These are phyloP conservation scores for Stylonectria norvegica DNA, from an alignment of 2,329 filamentous ascomycete genomes.

Conservation along the genomic window DNA sequence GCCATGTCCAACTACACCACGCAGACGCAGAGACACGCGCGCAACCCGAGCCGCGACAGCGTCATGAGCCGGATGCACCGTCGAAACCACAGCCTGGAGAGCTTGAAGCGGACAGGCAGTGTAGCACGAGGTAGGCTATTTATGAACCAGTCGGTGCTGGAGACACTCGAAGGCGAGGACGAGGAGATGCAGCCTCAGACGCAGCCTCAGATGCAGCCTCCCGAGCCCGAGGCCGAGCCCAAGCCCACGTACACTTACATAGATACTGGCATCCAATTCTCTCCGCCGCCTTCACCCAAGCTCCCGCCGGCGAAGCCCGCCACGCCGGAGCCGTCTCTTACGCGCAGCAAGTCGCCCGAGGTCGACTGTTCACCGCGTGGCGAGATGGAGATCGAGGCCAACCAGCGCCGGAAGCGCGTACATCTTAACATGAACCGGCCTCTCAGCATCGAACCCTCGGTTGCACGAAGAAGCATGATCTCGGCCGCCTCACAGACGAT, in stretches of 20 bases:
- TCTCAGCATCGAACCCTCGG: conserved; percentile 45
- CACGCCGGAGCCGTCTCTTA: conserved; percentile 39
- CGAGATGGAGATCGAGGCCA: conserved; percentile 65
- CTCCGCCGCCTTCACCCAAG: conserved; percentile 73
- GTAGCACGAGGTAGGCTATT: conserved; percentile 51
- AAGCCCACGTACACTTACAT: conserved; percentile 55
- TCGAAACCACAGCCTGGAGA: conserved; percentile 58
- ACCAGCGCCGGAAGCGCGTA: conserved; percentile 69
- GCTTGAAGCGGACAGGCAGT: conserved; percentile 53
- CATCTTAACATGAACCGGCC: conserved; percentile 50
- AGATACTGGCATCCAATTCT: conserved; percentile 77
- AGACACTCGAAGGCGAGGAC: conserved; percentile 54
- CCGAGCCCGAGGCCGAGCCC: no score
- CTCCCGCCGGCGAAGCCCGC: conserved; percentile 38
- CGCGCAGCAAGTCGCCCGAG: conserved; percentile 39
- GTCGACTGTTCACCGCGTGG: conserved; percentile 41
- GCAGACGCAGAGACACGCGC: conserved; percentile 44
- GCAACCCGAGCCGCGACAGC: conserved; percentile 58
- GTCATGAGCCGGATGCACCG: conserved; percentile 46
- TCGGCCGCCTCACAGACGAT: conserved; percentile 62
- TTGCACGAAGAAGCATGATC: conserved; percentile 51
- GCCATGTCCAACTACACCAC: conserved; percentile 48
- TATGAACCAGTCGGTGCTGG: conserved; percentile 53
- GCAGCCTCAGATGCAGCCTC: no score
- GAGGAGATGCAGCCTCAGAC: conserved; percentile 42